phyloP scores from a whole-genome alignment of 352 stramenopile species.

The Thraustotheca clavata region DNA sequence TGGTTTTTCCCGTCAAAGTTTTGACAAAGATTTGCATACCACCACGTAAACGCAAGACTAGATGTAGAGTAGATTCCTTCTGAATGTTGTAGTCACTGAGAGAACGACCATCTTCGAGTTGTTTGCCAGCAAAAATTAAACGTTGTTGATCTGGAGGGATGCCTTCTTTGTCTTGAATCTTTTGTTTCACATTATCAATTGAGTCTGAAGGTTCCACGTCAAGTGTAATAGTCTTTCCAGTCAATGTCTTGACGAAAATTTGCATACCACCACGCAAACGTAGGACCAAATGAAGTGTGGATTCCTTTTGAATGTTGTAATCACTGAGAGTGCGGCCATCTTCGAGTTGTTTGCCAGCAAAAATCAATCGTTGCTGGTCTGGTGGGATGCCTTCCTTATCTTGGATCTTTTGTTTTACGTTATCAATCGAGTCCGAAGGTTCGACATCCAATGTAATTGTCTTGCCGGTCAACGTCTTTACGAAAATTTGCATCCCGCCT shows the following conservation, averaged over 20 bases:
- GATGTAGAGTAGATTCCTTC: constrained; percentile 82
- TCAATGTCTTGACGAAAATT: constrained; percentile 85
- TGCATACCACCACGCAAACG: constrained; percentile 27
- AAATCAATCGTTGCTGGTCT: constrained; percentile 91
- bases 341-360: constrained; percentile 88
- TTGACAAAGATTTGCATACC: constrained; percentile 97
- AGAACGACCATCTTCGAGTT: constrained; percentile 87
- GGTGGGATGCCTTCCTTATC: constrained; percentile 91
- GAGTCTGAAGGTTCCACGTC: constrained; percentile 96
- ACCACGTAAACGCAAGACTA: constrained; percentile 40
- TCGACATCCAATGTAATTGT: constrained; percentile 97
- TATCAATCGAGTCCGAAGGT: constrained; percentile 96
- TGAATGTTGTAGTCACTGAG: constrained; percentile 90
- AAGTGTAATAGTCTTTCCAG: constrained; percentile 95
- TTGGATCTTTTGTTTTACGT: constrained; percentile 97
- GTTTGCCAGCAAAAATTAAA: constrained; percentile 87
- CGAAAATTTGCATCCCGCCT: constrained; percentile 26
- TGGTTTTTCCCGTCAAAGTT: constrained; percentile 96
- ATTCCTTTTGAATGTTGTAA: constrained; percentile 92
- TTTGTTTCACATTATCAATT: constrained; percentile 98
- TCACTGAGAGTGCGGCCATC: constrained; percentile 83
- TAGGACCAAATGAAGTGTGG: constrained; percentile 76
- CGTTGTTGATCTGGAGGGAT: constrained; percentile 92
- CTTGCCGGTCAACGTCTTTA: constrained; percentile 96
- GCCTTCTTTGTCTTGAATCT: constrained; percentile 91